phyloP scores from a whole-genome alignment of 2,329 filamentous ascomycete species.

The Metarhizium sp. region DNA sequence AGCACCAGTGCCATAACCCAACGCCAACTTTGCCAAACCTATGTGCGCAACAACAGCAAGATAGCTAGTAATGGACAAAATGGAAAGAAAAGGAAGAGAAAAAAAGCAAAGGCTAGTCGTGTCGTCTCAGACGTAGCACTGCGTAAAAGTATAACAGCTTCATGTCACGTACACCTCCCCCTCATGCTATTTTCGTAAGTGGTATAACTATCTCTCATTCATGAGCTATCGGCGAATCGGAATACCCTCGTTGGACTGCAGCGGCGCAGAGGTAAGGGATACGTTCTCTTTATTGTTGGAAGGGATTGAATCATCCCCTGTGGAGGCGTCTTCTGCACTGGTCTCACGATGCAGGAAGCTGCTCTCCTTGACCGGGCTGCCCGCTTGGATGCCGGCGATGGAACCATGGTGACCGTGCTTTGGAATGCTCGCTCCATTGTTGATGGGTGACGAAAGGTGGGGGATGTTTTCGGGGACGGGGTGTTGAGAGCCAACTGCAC shows the following conservation, averaged over 20 bases:
- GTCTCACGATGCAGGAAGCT: constrained; percentile 80
- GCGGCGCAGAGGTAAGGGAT: constrained; percentile 13
- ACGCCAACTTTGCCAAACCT: constrained; percentile 7
- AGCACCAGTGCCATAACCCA: constrained; percentile 3
- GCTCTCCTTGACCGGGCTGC: constrained; percentile 83
- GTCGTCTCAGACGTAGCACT: not conserved
- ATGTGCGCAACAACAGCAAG: not conserved
- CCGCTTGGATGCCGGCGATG: constrained; percentile 44
- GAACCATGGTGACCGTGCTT: constrained; percentile 29
- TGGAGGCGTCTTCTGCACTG: constrained; percentile 46
- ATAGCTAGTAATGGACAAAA: constrained; percentile 1
- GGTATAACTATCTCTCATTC: not conserved
- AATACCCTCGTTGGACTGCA: constrained; percentile 33
- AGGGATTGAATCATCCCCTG: constrained; percentile 1
- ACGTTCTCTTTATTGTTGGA: constrained; percentile 30
- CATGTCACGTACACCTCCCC: not conserved
- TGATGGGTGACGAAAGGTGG: constrained; percentile 64
- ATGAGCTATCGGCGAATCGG: constrained; percentile 51
- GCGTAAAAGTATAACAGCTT: not conserved
- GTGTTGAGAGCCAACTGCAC: constrained; percentile 88
- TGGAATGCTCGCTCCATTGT: constrained; percentile 21
- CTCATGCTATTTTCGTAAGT: not conserved
- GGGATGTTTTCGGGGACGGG: constrained; percentile 93
- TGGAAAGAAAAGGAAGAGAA: not conserved
- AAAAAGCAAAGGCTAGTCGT: not conserved